A percentile compares a stretch with the other conserved stretches of the same genome.
Evolutionary conservation across 140 eudicot species (phyloP).

Genomic region (Anethum foeniculum): DNA sequence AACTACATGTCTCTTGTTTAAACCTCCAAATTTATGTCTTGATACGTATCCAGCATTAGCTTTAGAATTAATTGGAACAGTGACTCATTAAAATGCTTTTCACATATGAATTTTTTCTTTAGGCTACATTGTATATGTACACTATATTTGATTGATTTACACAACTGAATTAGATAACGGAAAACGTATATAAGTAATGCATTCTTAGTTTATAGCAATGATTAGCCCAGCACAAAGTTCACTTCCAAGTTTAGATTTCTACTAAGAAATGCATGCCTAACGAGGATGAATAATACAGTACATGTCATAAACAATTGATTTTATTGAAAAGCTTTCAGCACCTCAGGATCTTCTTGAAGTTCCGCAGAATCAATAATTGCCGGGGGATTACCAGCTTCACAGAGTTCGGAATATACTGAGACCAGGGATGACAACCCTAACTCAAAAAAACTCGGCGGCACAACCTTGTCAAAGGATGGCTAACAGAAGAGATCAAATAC

Average conservation of each 20-base stretch:
- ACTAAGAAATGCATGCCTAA: neutral
- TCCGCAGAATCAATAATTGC: constrained; percentile 61
- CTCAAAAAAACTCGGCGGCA: constrained; percentile 69
- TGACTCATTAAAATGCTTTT: neutral
- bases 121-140: neutral
- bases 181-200: neutral
- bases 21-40: neutral
- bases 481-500: constrained; percentile 18
- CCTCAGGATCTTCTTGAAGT: constrained; percentile 85
- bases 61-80: neutral
- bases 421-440: constrained; percentile 65
- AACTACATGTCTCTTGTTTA: neutral
- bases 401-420: constrained; percentile 61
- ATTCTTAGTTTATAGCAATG: neutral
- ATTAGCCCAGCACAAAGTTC: neutral
- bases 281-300: neutral
- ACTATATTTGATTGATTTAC: neutral
- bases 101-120: neutral
- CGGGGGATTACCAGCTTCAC: constrained; percentile 62
- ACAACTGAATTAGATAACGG: neutral
- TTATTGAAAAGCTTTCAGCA: constrained; percentile 13
- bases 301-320: neutral
- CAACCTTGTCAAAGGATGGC: constrained; percentile 81
- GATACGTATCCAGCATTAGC: neutral
- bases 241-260: neutral